Evolutionary conservation across 2,329 filamentous ascomycete species (phyloP).

Genomic region (Parascedosporium putredinis): DNA sequence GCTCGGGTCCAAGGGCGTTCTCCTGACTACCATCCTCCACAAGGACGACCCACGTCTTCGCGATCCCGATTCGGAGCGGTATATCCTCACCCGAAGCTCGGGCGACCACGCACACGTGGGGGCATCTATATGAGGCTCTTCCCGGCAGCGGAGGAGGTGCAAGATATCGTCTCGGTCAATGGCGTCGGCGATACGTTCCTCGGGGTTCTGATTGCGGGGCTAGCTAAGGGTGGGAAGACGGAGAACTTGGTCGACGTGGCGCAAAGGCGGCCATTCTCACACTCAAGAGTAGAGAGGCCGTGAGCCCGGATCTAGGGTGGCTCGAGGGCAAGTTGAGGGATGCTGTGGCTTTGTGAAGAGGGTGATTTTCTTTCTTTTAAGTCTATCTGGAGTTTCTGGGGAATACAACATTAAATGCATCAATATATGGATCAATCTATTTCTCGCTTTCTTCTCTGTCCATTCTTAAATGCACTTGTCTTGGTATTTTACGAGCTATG

Average conservation of each 20-base stretch:
- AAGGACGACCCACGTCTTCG: conserved; percentile 58
- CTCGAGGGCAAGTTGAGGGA: conserved; percentile 29
- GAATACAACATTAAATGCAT: too few species aligned
- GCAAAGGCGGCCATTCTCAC: conserved; percentile 74
- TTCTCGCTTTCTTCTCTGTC: too few species aligned
- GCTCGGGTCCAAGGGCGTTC: conserved; percentile 63
- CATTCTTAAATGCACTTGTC: too few species aligned
- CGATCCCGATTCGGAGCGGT: conserved; percentile 51
- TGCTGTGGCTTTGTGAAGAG: conserved; percentile 11
- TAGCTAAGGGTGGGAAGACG: conserved; percentile 49
- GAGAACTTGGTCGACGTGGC: conserved; percentile 64
- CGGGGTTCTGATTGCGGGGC: conserved; percentile 69
- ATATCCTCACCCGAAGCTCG: conserved; percentile 57
- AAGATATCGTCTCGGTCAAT: conserved; percentile 78
- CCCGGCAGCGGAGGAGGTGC: conserved; percentile 54
- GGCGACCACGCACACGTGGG: conserved; percentile 41
- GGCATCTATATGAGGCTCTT: conserved; percentile 76
- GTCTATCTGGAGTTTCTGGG: too few species aligned
- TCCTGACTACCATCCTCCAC: conserved; percentile 62
- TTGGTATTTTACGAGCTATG: too few species aligned
- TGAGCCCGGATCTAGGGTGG: conserved; percentile 46
- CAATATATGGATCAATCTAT: too few species aligned
- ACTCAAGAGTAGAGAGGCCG: conserved; percentile 63
- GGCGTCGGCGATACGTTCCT: conserved; percentile 91
- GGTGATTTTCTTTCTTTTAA: too few species aligned